Conservation (phyloP, 345 rosid genomes). For the thale cress (Arabidopsis thaliana) region DNA sequence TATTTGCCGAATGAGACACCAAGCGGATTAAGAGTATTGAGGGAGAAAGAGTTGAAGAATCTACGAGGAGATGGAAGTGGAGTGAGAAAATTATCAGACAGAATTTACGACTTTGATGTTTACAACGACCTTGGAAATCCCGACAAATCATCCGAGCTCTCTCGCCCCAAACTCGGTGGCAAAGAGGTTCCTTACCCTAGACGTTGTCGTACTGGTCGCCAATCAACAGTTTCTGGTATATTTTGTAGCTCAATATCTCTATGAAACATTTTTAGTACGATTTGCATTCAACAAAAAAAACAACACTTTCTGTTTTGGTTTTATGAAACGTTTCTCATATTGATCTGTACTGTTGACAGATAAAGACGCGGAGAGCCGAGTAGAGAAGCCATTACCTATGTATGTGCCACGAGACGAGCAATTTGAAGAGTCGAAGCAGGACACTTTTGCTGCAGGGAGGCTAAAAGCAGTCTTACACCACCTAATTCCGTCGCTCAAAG, state of each 20-base stretch:
- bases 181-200: constrained; percentile 74
- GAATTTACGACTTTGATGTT: constrained; percentile 79
- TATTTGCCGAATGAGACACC: constrained; percentile 92
- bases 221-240: constrained; percentile 57
- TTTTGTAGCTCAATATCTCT: background rate
- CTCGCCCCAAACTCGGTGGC: constrained; percentile 82
- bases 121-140: constrained; percentile 97
- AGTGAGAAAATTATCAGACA: constrained; percentile 75
- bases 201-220: constrained; percentile 93
- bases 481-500: constrained; percentile 75
- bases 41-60: constrained; percentile 70
- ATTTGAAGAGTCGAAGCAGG: constrained; percentile 78
- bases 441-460: constrained; percentile 72
- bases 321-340: no score
- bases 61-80: constrained; percentile 78
- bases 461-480: constrained; percentile 76
- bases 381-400: constrained; percentile 86
- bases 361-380: constrained; percentile 71
- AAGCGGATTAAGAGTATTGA: constrained; percentile 63
- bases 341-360: constrained; percentile 8
- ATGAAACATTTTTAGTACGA: background rate
- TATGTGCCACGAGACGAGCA: constrained; percentile 97
- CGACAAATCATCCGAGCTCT: constrained; percentile 62
- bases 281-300: no score
- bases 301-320: no score